Evolutionary conservation across 495 filamentous ascomycete species (phyloP).

Genomic region (Lepidopterella palustris): DNA sequence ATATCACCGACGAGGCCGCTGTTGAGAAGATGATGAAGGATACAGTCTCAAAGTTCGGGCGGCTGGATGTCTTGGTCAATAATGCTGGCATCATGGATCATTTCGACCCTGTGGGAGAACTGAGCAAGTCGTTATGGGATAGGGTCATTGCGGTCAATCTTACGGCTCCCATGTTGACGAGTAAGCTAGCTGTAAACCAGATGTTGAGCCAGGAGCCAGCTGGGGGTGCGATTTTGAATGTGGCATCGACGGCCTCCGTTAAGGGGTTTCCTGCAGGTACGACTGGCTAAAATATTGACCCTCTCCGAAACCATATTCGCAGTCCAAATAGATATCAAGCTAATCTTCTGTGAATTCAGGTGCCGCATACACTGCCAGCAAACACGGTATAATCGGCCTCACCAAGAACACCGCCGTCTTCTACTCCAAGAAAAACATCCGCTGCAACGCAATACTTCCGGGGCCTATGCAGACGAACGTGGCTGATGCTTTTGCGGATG

Average conservation of each 20-base stretch:
- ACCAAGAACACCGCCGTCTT: conserved; percentile 58
- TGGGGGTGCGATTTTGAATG: conserved; percentile 4
- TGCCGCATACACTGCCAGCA: conserved; percentile 50
- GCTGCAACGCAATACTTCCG: conserved; percentile 49
- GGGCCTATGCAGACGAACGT: conserved; percentile 56
- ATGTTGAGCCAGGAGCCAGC: conserved; percentile 37
- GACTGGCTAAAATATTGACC: too few relatives aligned
- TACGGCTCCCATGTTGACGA: conserved; percentile 50
- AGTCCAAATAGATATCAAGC: not conserved
- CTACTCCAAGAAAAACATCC: conserved; percentile 53
- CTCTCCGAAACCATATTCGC: not conserved
- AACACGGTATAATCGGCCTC: conserved; percentile 51
- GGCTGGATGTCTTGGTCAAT: conserved; percentile 46
- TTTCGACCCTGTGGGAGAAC: conserved; percentile 49
- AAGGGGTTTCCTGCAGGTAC: not conserved
- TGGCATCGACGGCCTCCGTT: not conserved
- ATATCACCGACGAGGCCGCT: conserved; percentile 19
- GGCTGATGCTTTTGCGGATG: conserved; percentile 41
- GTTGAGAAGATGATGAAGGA: conserved; percentile 19
- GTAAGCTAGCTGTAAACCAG: conserved; percentile 47
- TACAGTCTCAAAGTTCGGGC: conserved; percentile 21
- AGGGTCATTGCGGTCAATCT: conserved; percentile 53
- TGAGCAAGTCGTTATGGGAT: conserved; percentile 50
- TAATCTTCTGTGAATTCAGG: conserved; percentile 32
- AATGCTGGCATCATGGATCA: conserved; percentile 48